Base-by-base conservation (phyloP, 305 asterid species). In the Fraxinus greggii region DNA sequence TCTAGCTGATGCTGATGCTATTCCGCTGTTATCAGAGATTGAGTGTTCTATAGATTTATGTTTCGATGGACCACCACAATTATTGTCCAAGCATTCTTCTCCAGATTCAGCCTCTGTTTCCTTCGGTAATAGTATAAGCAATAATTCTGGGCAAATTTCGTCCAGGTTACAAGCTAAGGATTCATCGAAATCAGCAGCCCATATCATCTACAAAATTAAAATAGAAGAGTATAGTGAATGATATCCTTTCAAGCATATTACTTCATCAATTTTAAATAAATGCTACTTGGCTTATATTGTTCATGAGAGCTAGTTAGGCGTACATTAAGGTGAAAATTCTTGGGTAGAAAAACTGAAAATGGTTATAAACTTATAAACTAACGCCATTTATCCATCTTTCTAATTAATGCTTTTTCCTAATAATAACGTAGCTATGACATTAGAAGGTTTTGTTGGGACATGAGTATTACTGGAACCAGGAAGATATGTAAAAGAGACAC, bases 121-220 rank as follows among this genome's bases (percentile, higher is more conserved):
- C 75, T 81, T 87, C 24, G 97, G 91, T 81, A 89, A 84, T 79
- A 89, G 95, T 83, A 95, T 87, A 80, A 91, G 84, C 89, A 95
- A 88, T 82, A 89, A 82, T 81, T 92, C 98, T 33, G 94, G 99
- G 84, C 97, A 91, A 86, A 84, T 91, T 40, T 90, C 93, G 35
- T 90, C 96, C 80, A 94, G 89, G 84, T 89, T 89, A 82, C 86
- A 87, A 77, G 93, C 84, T 87, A 93, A 77, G 28, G 94, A 89
- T 81, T 89, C 86, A 84, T 95, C 94, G 90, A 95, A 95, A 87
- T 95, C 99, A 85, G 98, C 99, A 51, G 99, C 99, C 99, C 99
- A 95, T 84, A 95, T 95, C 99, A 95, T 95, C 99, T 95, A 91
- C 91, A 89, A 35, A 65, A 36, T 7, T 77, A 56, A 78, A 63